These are phyloP conservation scores for Fusarium dimerum DNA, from an alignment of 2,329 filamentous ascomycete genomes.

Conservation along the genomic window DNA sequence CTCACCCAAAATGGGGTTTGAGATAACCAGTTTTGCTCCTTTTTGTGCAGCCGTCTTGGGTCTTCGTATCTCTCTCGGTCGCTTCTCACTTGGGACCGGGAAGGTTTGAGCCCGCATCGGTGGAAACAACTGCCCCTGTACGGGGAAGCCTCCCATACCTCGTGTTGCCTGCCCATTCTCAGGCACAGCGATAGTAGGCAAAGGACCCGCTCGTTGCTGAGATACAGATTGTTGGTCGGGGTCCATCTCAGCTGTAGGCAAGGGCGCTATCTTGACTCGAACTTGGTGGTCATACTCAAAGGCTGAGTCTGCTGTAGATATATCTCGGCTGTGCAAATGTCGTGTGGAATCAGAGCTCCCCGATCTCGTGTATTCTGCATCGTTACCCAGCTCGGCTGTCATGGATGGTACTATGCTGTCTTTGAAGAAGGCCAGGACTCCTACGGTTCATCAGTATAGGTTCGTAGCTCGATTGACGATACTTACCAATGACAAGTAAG, in stretches of 20 bases:
- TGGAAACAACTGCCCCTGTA: conserved; percentile 45
- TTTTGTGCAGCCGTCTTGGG: conserved; percentile 31
- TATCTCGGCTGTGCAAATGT: conserved; percentile 16
- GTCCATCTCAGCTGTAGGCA: conserved; percentile 15
- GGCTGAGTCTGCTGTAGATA: conserved; percentile 44
- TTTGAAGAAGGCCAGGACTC: conserved; percentile 39
- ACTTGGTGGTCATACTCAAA: conserved; percentile 50
- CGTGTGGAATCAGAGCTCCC: conserved; percentile 12
- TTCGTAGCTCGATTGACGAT: not conserved
- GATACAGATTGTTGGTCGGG: conserved; percentile 12
- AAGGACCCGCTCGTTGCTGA: not conserved
- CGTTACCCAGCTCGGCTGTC: conserved; percentile 2
- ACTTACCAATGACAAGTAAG: conserved; percentile 48
- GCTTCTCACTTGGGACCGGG: conserved; percentile 15
- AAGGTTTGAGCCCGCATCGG: conserved; percentile 37
- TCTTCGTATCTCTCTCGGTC: conserved; percentile 13
- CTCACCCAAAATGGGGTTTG: conserved; percentile 47
- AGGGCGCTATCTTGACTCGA: conserved; percentile 47
- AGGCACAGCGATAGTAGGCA: conserved; percentile 43
- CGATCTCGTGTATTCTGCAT: conserved; percentile 2
- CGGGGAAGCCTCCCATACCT: conserved; percentile 41
- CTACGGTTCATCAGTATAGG: conserved; percentile 19
- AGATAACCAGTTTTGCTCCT: conserved; percentile 48
- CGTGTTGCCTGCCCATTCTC: conserved; percentile 35
- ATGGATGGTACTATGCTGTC: conserved; percentile 13